Evolutionary conservation across 2,329 filamentous ascomycete species (phyloP).

Genomic region (Cladophialophora immunda): DNA sequence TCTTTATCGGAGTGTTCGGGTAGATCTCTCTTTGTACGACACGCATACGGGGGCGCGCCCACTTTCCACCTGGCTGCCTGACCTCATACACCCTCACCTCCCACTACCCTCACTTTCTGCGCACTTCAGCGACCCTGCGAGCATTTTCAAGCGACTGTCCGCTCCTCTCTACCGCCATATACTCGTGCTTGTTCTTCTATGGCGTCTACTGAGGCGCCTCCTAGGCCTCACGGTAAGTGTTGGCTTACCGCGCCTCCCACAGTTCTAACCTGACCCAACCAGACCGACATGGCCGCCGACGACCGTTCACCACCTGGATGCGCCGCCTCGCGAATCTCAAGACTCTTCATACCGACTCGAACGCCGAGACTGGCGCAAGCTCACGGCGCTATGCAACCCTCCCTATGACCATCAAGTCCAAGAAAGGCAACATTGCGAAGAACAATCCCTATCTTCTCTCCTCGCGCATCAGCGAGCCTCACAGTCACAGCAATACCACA

Average conservation of each 20-base stretch:
- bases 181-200: slow-evolving; percentile 21
- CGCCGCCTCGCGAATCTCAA: slow-evolving; percentile 93
- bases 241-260: not conserved
- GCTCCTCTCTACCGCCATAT: not conserved
- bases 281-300: slow-evolving; percentile 78
- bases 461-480: slow-evolving; percentile 52
- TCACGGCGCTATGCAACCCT: slow-evolving; percentile 36
- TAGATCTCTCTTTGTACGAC: slow-evolving; percentile 9
- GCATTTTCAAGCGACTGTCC: not conserved
- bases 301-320: slow-evolving; percentile 92
- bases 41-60: not conserved
- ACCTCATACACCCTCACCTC: slow-evolving; percentile 10
- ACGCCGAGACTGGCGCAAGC: slow-evolving; percentile 39
- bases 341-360: slow-evolving; percentile 68
- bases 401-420: slow-evolving; percentile 46
- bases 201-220: slow-evolving; percentile 40
- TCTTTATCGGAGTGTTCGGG: not conserved
- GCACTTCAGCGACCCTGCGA: not conserved
- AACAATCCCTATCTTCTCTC: slow-evolving; percentile 95
- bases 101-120: slow-evolving; percentile 7
- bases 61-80: slow-evolving; percentile 1
- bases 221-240: slow-evolving; percentile 38
- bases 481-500: slow-evolving; percentile 49
- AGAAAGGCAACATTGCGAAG: slow-evolving; percentile 70
- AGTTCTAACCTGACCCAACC: slow-evolving; percentile 30